Base-by-base conservation (phyloP, 2,329 filamentous ascomycete species). In the Bimuria novae-zelandiae region DNA sequence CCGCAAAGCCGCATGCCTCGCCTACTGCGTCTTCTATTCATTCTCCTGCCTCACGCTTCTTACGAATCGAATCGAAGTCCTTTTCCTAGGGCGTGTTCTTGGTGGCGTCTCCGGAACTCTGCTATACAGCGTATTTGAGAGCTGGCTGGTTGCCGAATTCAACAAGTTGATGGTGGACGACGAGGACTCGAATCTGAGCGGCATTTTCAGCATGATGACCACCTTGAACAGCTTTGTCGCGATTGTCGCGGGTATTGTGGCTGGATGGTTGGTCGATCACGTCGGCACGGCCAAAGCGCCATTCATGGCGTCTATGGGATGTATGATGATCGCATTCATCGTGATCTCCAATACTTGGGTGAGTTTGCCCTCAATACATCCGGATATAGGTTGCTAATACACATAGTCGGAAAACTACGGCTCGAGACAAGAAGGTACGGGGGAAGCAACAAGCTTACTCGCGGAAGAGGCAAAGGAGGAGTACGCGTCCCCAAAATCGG, bases 101-200 rank as follows among this genome's bases (percentile, higher is more conserved):
- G 82, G 81, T 19, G 84, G 84, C 0, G 54, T 85, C 40, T 79
- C 78, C 23, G 82, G 82, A 29, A 84, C 81, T 22, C 67, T 86
- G 35, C 74, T 86, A 25, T 85, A 82, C 72, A 83, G 78, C 37
- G 80, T 79, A 4, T 85, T 85, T 57, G 83, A 86, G 66, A 82
- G 80, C 60, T 86, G 83, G 83, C 82, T 86, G 75, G 79, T 86
- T 23, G 78, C 80, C 41, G 82, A 86, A 60, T 85, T 79, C 60
- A 79, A 82, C 43, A 71, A 74, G 36, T 70, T 77, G 36, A 75
- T 74, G 11, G 57, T 82, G 7, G 74, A 76, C 23, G 68, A 77
- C n/a, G 69, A 68, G 12, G 73, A 75, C 7, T 67, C 73, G 7
- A 76, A 76, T 35, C 72, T 86, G 25, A 78, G 78, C 49, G 70